Conservation (phyloP, 2,329 filamentous ascomycete genomes). For the Fusarium coicis region DNA sequence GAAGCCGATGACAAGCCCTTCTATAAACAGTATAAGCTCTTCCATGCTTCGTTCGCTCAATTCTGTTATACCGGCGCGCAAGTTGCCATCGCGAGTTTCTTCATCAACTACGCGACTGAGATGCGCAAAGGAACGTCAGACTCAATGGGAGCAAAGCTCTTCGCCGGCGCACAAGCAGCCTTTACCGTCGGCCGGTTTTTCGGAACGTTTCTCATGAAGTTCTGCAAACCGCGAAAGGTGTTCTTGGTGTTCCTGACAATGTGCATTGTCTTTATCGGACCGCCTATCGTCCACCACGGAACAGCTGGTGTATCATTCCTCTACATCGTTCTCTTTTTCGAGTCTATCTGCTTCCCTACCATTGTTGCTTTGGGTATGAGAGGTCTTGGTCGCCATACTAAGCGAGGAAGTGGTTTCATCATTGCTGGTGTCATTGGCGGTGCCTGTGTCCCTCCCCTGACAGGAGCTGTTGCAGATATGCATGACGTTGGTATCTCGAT, state of each 20-base stretch:
- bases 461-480: constrained; percentile 73
- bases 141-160: constrained; percentile 70
- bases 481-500: constrained; percentile 71
- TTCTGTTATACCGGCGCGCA: constrained; percentile 84
- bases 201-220: constrained; percentile 75
- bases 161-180: constrained; percentile 78
- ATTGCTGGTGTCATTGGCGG: constrained; percentile 78
- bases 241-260: constrained; percentile 73
- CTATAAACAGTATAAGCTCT: constrained; percentile 77
- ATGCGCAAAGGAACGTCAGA: constrained; percentile 63
- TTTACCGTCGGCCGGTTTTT: constrained; percentile 79
- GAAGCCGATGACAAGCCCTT: constrained; percentile 70
- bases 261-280: constrained; percentile 71
- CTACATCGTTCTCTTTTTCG: constrained; percentile 80
- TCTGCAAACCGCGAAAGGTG: constrained; percentile 71
- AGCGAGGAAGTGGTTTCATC: constrained; percentile 77
- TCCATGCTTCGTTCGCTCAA: constrained; percentile 80
- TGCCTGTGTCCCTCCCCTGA: constrained; percentile 77
- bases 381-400: constrained; percentile 79
- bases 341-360: constrained; percentile 83
- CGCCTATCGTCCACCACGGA: constrained; percentile 59
- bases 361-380: constrained; percentile 82
- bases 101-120: constrained; percentile 78
- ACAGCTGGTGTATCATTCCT: constrained; percentile 68
- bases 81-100: constrained; percentile 72